phyloP scores from a whole-genome alignment of 2,329 filamentous ascomycete genomes.

The Emericellopsis cladophorae region DNA sequence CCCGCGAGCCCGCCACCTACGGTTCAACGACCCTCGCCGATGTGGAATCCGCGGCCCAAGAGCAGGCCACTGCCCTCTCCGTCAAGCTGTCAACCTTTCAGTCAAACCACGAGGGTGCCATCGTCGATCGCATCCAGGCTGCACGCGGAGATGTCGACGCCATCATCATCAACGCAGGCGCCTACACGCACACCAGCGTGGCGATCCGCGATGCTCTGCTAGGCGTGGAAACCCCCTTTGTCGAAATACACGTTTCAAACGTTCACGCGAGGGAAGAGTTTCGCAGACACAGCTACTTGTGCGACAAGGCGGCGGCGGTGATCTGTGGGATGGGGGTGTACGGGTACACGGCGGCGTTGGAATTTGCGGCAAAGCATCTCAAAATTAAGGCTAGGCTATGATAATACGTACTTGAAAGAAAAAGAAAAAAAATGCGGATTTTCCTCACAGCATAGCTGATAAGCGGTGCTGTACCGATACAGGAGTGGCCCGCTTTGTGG shows the following conservation, averaged over 20 bases:
- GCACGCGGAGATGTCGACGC: conserved; percentile 46
- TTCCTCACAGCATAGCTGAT: background rate
- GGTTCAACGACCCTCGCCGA: conserved; percentile 55
- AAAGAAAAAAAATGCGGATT: too few species aligned
- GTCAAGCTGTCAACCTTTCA: conserved; percentile 48
- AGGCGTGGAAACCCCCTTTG: conserved; percentile 57
- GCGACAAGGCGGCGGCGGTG: conserved; percentile 63
- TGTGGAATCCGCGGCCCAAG: conserved; percentile 35
- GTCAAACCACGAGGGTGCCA: conserved; percentile 66
- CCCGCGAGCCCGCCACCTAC: conserved; percentile 62
- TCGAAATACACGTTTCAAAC: conserved; percentile 69
- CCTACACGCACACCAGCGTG: conserved; percentile 64
- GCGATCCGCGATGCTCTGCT: conserved; percentile 63
- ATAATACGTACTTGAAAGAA: too few species aligned
- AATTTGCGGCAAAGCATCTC: conserved; percentile 34
- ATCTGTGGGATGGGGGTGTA: conserved; percentile 56
- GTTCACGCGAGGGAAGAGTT: conserved; percentile 60
- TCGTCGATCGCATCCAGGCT: conserved; percentile 61
- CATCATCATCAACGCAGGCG: conserved; percentile 66
- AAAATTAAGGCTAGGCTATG: conserved; percentile 19
- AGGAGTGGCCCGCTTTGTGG: conserved; percentile 6
- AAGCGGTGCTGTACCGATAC: background rate
- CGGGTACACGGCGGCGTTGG: conserved; percentile 49
- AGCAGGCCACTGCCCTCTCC: conserved; percentile 34
- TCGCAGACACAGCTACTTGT: conserved; percentile 57